Base-by-base conservation (phyloP, 2,329 filamentous ascomycete genomes). In the Curvularia sp. region DNA sequence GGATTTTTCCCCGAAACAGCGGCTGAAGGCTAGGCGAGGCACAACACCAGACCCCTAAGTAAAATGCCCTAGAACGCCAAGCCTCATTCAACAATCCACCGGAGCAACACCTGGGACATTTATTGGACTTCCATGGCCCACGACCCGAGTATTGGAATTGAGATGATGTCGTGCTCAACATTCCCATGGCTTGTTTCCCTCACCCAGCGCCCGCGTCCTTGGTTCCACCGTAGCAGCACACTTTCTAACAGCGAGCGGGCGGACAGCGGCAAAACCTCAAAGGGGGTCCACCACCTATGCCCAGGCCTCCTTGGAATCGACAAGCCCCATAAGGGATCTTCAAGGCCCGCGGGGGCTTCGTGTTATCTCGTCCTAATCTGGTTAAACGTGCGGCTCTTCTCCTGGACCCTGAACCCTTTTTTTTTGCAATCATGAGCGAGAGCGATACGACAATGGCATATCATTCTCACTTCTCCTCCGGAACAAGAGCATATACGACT, bases 331-430 rank as follows among this genome's bases (percentile, higher is more conserved):
- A 52, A 32, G 28, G 60, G 60, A 64, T 64, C 61, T 56, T 53
- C 59, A 59, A 55, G 59, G 55, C 61, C 61, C 59, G 61, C 59
- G 59, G 59, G 59, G 58, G 59, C 52, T 46, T 64, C 43, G 43
- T 61, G 53, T 59, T 61, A 52, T 53, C 60, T 45, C 49, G 15
- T n/a, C 63, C 60, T 21, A 47, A 61, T 64, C 34, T 45, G 63
- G 63, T 61, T 65, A 65, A 65, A 53, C n/a, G n/a, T 64, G 63
- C 61, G 61, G 61, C 63, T 60, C 63, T 58, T 61, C 55, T 59
- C 49, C 49, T 59, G 60, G 63, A 65, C 57, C 57, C 60, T 63
- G 61, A 58, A 34, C 18, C 39, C 27, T 56, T 34, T 25, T 18
- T 36, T 45, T 27, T 19, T 21, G 7, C 34, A 45, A 47, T 28